Evolutionary conservation across 164 flowering plant species (phyloP).

Genomic region (Cinnamomum micranthum): DNA sequence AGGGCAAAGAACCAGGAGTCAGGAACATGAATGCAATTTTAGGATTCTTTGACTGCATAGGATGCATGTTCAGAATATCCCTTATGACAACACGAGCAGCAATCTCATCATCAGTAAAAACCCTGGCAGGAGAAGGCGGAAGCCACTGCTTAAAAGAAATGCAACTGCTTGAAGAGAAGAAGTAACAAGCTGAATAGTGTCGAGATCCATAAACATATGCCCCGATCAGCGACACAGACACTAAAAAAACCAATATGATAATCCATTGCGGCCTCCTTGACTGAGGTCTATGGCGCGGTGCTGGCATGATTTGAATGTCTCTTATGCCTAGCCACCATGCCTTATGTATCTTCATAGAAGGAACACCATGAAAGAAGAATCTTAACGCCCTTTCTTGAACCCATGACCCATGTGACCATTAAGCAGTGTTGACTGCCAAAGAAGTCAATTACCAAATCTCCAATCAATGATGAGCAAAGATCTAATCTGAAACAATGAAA

Average conservation of each 20-base stretch:
- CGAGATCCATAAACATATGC: constrained; percentile 77
- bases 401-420: constrained; percentile 2
- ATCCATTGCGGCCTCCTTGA: constrained; percentile 82
- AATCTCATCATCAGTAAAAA: constrained; percentile 74
- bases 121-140: constrained; percentile 74
- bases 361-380: constrained; percentile 28
- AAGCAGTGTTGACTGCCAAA: neutral
- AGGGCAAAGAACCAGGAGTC: constrained; percentile 76
- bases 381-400: neutral
- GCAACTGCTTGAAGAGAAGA: constrained; percentile 71
- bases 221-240: constrained; percentile 63
- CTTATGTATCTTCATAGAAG: constrained; percentile 54
- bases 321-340: constrained; percentile 66
- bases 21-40: constrained; percentile 95
- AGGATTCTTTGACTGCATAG: constrained; percentile 38
- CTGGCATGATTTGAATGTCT: constrained; percentile 58
- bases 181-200: constrained; percentile 53
- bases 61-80: constrained; percentile 58
- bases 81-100: constrained; percentile 68
- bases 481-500: neutral
- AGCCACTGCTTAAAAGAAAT: constrained; percentile 56
- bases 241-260: constrained; percentile 63
- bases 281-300: constrained; percentile 69
- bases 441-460: neutral
- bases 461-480: neutral